A percentile compares a stretch with the other conserved stretches of the same genome.
phyloP scores from a whole-genome alignment of 2,329 filamentous ascomycete species.

The Polychaeton citri region DNA sequence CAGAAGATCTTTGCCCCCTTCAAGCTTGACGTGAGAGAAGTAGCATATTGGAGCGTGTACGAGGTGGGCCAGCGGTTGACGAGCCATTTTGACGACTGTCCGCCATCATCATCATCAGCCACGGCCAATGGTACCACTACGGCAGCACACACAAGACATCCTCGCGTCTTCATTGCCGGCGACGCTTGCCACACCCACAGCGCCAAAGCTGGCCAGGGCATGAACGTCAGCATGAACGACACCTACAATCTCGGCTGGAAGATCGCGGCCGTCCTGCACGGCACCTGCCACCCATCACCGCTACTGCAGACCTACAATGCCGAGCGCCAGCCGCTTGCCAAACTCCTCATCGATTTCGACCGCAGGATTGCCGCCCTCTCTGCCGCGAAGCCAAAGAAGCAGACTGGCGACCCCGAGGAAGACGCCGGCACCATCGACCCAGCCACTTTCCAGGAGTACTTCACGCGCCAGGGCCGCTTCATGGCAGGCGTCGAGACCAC shows the following conservation, averaged over 20 bases:
- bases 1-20: conserved; percentile 55
- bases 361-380: conserved; percentile 35
- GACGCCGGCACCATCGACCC: conserved; percentile 19
- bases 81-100: conserved; percentile 51
- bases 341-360: conserved; percentile 49
- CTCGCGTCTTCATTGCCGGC: conserved; percentile 55
- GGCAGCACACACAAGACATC: conserved; percentile 42
- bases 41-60: conserved; percentile 56
- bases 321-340: conserved; percentile 46
- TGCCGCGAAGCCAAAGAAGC: conserved; percentile 23
- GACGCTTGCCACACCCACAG: conserved; percentile 44
- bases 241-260: conserved; percentile 47
- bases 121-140: conserved; percentile 28
- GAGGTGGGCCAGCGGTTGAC: conserved; percentile 43
- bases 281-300: conserved; percentile 9
- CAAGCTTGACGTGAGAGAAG: conserved; percentile 48
- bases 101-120: conserved; percentile 23
- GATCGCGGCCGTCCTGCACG: conserved; percentile 34
- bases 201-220: conserved; percentile 56
- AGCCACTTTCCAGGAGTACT: conserved; percentile 20
- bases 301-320: conserved; percentile 39
- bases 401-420: conserved; percentile 3
- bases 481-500: conserved; percentile 20
- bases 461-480: conserved; percentile 18
- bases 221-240: conserved; percentile 63